Evolutionary conservation across 148 eudicot species (phyloP).

Genomic region (Dysphania ambrosioides): DNA sequence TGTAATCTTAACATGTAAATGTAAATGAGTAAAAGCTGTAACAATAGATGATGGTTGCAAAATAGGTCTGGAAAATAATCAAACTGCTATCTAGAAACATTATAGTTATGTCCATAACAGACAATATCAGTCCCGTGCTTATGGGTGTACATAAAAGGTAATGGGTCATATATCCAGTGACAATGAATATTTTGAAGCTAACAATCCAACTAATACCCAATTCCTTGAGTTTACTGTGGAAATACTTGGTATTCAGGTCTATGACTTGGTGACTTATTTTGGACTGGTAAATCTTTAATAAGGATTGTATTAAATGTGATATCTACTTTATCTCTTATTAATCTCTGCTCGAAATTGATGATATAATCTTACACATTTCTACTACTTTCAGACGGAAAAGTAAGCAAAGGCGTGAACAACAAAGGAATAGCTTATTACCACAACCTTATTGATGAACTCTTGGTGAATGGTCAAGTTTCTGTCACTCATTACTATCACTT

Average conservation of each 20-base stretch:
- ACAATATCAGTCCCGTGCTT: neutral
- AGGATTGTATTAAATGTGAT: neutral
- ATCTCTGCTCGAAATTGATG: neutral
- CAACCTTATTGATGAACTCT: conserved; percentile 48
- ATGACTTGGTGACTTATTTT: neutral
- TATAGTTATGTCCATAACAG: neutral
- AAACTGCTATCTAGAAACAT: neutral
- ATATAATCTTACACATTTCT: neutral
- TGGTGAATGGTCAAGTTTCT: conserved; percentile 36
- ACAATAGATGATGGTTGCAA: neutral
- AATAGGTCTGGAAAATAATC: neutral
- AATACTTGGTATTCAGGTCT: too few relatives aligned
- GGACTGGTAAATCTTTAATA: neutral
- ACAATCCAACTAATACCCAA: too few relatives aligned
- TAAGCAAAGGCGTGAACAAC: conserved; percentile 44
- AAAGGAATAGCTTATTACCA: conserved; percentile 52
- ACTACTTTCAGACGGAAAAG: conserved; percentile 42
- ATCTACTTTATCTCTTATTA: neutral
- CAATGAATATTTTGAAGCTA: too few relatives aligned
- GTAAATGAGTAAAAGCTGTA: neutral
- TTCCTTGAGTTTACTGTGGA: too few relatives aligned
- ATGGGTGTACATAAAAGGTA: neutral
- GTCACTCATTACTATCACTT: neutral
- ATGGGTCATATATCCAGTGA: too few relatives aligned
- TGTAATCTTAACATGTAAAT: neutral